Evolutionary conservation across 176 grass and related monocot genomes (phyloP).

Genomic region (Lolium rigidum): DNA sequence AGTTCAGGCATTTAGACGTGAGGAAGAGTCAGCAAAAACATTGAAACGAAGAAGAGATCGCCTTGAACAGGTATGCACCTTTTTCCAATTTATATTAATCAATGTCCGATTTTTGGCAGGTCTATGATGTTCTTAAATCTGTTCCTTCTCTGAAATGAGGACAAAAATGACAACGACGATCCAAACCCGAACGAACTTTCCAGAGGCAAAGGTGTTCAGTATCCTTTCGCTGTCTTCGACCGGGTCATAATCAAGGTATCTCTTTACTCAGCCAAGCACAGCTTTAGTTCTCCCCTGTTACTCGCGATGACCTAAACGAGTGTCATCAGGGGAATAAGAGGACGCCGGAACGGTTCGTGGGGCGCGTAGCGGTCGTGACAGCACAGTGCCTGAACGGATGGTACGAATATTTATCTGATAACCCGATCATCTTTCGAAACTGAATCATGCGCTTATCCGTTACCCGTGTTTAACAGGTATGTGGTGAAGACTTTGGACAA

Average conservation of each 20-base stretch:
- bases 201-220: conserved; percentile 78
- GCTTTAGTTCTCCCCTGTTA: background rate
- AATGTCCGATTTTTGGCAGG: background rate
- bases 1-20: conserved; percentile 77
- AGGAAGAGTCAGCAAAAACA: conserved; percentile 69
- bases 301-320: background rate
- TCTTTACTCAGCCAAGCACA: background rate
- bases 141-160: conserved; percentile 55
- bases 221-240: conserved; percentile 81
- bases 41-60: conserved; percentile 76
- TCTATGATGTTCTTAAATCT: conserved; percentile 28
- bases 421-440: background rate
- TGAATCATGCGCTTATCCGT: background rate
- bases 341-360: conserved; percentile 82
- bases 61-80: conserved; percentile 56
- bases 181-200: conserved; percentile 51
- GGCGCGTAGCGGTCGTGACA: conserved; percentile 70
- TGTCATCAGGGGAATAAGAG: conserved; percentile 74
- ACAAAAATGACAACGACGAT: conserved; percentile 75
- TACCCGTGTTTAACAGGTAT: conserved; percentile 47
- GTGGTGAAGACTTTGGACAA: conserved; percentile 92
- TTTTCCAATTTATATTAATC: background rate
- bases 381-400: conserved; percentile 95
- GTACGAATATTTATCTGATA: conserved; percentile 40
- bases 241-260: conserved; percentile 86